Evolutionary conservation across 106 monocot species (phyloP), one percentile per base, ranked within the genome.

Genomic region (Gastrodia elata): DNA sequence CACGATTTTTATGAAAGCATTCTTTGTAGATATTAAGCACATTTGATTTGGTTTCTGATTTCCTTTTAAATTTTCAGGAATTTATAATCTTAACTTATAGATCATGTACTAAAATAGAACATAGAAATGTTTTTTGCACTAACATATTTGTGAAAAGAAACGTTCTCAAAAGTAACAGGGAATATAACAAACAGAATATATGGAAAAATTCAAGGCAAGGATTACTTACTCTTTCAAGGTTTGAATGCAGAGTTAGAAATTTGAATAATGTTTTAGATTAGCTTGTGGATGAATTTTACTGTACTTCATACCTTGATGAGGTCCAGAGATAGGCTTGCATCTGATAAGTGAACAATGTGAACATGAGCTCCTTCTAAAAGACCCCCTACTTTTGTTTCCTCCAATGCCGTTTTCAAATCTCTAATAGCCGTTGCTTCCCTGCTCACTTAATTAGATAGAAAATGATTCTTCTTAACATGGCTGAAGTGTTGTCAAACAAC

Each of bases 321-420:
- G 75, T 88, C 84, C n/a, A 98, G 80, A 32, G 97, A 98, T 76
- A 72, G 76, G 76, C 84, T 46, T 43, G 97, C 82, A 93, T 98
- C 97, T 73, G 97, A 84, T 36, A 93, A 76, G 82, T 98, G 98
- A 76, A 93, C 98, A 73, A 98, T 85, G 70, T 98, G 98, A 67
- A 98, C 71, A 84, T 87, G 93, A 80, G 98, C 98, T 59, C 98
- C 98, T 82, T 98, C 88, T 26, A 91, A 78, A 73, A 22, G 80
- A 67, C 88, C 90, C 37, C 91, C 88, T 16, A 71, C 18, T 65
- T 44, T 82, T 57, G 93, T 98, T 52, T 98, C 88, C 18, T 89
- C 78, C 73, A 85, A 80, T 68, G 84, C 88, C 77, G 43, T 68
- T 72, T 80, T 75, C 78, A 98, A 73, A 27, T 91, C 86, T 68